Base-by-base conservation (phyloP, 2,329 filamentous ascomycete genomes). In the Xylaria sp. region DNA sequence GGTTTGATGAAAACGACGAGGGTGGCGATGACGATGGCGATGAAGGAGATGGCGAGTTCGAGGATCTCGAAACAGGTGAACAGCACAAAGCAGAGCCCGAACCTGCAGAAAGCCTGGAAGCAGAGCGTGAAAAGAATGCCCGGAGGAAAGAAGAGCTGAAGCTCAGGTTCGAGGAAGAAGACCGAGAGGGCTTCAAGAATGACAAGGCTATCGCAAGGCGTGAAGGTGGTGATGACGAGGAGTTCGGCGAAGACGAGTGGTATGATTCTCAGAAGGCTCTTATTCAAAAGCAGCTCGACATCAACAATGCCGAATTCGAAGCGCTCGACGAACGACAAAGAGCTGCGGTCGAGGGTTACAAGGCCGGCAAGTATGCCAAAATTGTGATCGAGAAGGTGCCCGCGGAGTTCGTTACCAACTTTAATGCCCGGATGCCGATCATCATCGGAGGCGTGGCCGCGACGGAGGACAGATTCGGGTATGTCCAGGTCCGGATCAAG, bases 191-290 rank as follows among this genome's bases (percentile, higher is more conserved):
- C 0, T 92, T 97, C 70, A 86, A 90, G 66, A 95, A 95, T 67
- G 91, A 94, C 73, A 95, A 95, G 69, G 87, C 90, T 22, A 85
- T 87, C 46, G 89, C 89, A 9, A 83, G 88, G 34, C 80, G 84
- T 59, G 89, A 91, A 61, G 85, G 83, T 24, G 87, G 82, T 29
- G 81, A 81, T 2, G 78, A 85, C 5, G 85, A 93, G 48, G 89
- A 95, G 68, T 97, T 96, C 66, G 94, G 92, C 48, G 94, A 99
- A 73, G 94, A 99, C 69, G 91, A 99, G 51, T 99, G 95, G 95
- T 99, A 99, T 70, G 94, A 97, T 69, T 85, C 90, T 22, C 94
- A 99, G 70, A 99, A 99, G 76, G 91, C 94, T 26, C 83, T 89
- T 71, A 87, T 99, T 54, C 90, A 97, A 74, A 97, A 96, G 75